Evolutionary conservation across 2,329 filamentous ascomycete genomes (phyloP).

Genomic region (Arthrobotrys sphaeroides): DNA sequence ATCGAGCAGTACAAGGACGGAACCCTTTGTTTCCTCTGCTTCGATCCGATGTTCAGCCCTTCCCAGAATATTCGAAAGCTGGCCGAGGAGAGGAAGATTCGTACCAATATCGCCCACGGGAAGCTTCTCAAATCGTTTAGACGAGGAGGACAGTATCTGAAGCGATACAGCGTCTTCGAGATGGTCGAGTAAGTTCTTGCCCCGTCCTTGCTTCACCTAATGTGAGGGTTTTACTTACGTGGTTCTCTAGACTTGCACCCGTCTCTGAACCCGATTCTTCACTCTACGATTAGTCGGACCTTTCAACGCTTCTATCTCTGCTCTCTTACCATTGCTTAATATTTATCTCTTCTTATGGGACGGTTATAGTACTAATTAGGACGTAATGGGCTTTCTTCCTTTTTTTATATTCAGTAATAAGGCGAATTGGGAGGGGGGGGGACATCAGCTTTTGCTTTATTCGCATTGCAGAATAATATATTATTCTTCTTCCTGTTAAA

Average conservation of each 20-base stretch:
- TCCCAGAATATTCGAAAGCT: constrained; percentile 73
- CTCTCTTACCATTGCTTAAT: background rate
- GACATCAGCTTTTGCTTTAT: background rate
- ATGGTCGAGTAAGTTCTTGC: constrained; percentile 71
- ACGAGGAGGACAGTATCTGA: constrained; percentile 73
- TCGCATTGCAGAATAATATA: background rate
- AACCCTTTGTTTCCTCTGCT: constrained; percentile 77
- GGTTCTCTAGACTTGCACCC: constrained; percentile 16
- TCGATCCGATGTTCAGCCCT: constrained; percentile 73
- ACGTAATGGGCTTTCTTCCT: background rate
- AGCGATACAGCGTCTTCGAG: constrained; percentile 80
- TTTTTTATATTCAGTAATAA: constrained; percentile 7
- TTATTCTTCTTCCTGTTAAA: background rate
- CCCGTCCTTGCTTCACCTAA: background rate
- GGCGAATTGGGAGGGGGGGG: constrained; percentile 32
- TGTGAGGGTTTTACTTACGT: constrained; percentile 9
- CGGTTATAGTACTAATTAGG: background rate
- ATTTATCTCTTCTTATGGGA: background rate
- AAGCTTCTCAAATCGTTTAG: constrained; percentile 77
- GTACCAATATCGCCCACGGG: constrained; percentile 65
- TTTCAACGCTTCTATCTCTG: background rate
- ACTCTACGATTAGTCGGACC: constrained; percentile 22
- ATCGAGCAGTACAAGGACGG: constrained; percentile 76
- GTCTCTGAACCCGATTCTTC: constrained; percentile 27
- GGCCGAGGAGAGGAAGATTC: constrained; percentile 63